Base-by-base conservation (phyloP, 371 early-diverging fungal species). In the Mortierella sp. region DNA sequence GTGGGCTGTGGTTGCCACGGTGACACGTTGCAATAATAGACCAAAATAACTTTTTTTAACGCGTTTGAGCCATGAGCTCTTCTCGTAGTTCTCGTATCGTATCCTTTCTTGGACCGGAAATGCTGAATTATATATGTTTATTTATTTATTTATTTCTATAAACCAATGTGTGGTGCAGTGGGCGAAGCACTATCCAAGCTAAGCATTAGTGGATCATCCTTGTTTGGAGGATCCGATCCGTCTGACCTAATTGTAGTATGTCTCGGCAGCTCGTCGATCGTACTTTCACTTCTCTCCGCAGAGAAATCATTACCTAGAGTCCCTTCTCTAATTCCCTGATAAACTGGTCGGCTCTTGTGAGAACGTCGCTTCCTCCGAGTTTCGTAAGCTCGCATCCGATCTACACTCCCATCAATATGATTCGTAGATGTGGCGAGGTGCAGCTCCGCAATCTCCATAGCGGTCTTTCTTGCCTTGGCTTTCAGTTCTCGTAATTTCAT, bases 401-500 rank as follows among this genome's bases (percentile, higher is more conserved):
- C 67, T 21, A 60, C 15, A 16, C 43, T 40, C 21, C 52, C 28
- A 24, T 57, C 65, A 8, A n/a, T n/a, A 11, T 40, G 70, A 38
- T 69, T 63, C 11, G 57, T 13, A 15, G 65, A 60, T 0, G 70
- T 45, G 5, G 58, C 61, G 4, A 33, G 57, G 40, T 72, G 59
- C 43, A 77, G 22, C 13, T 59, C 68, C 13, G 65, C 40, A 58
- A 74, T 67, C 40, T 79, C 74, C 16, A 65, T 58, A 16, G 74
- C 80, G 0, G 66, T 52, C 41, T 45, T 58, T 16, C 65, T 41
- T 22, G 76, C 65, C n/a, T 69, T 72, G 63, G 69, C 61, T 47
- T 76, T 72, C 73, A 76, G 66, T 48, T 82, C 76, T 9, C 76
- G 69, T 59, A 82, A 47, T 32, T 77, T 77, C 72, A 77, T 77